Evolutionary conservation across 2,329 filamentous ascomycete genomes (phyloP), one percentile per base, ranked within the genome.

Genomic region (Xylaria arbuscula): DNA sequence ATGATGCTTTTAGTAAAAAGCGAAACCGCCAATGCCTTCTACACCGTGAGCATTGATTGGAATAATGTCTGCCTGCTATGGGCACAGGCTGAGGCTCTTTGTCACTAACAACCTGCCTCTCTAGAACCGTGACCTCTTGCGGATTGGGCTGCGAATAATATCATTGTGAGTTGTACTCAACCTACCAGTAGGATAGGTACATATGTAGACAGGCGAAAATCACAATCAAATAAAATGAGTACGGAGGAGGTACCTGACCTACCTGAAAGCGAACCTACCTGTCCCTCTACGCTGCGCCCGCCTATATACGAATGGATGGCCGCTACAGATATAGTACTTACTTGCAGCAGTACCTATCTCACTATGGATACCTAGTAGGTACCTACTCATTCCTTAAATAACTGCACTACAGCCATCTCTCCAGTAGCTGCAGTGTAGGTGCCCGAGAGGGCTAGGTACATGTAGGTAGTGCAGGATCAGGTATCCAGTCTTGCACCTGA

Each of bases 401-500:
- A 28, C 28, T 28, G 28, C 28, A 5, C 28, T 28, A 28, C 28
- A 28, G 28, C 28, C 28, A 28, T 28, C 28, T 28, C 3, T 28
- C 28, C 28, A 28, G 3, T 28, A 28, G 28, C 28, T 28, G 28
- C 28, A 28, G 3, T n/a, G n/a, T 28, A 28, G 28, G 28, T 28
- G 28, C 28, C 28, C 28, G 2, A 28, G 28, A 28, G 28, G 28
- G 28, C 5, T 28, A 28, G 28, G 28, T 28, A 28, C 28, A 45
- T 28, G 28, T 3, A 24, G 45, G 45, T 24, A 48, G 45, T 28
- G 53, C 13, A 50, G 53, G 19, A 63, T 24, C 32, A 34, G 42
- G 40, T 47, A 38, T 19, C 58, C 64, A n/a, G 51, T 47, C 54
- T 50, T 60, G 54, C 68, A 56, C 62, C 57, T 68, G 62, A 66